A percentile compares a stretch with the other conserved stretches of the same genome.
phyloP scores from a whole-genome alignment of 192 early-diverging fungal species.

The Umbelopsis isabellina region DNA sequence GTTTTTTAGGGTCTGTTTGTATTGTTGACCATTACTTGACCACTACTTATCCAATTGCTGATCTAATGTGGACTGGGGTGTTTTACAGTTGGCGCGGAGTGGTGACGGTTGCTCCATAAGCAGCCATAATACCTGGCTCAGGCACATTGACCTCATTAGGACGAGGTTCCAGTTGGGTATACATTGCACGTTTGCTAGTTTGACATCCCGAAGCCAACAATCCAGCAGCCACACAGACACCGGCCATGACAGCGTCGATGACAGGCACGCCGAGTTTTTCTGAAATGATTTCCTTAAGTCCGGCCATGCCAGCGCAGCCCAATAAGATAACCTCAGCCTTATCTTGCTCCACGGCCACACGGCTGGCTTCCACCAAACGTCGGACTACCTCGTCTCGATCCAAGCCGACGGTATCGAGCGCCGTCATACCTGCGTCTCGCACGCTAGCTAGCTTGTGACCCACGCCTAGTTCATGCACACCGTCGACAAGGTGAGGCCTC shows the following conservation, averaged over 20 bases:
- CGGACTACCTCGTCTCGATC: conserved; percentile 5
- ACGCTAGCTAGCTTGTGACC: conserved; percentile 22
- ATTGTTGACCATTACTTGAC: not conserved
- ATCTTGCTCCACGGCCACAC: conserved; percentile 20
- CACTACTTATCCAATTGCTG: no score
- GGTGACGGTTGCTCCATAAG: conserved; percentile 4
- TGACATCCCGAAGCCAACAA: not conserved
- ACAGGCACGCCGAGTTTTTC: conserved; percentile 25
- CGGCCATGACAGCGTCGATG: conserved; percentile 25
- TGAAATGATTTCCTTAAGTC: conserved; percentile 8
- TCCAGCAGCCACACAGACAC: conserved; percentile 3
- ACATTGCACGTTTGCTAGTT: conserved; percentile 25
- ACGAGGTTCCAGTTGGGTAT: conserved; percentile 21
- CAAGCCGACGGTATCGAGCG: conserved; percentile 25
- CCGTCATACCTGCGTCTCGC: conserved; percentile 25
- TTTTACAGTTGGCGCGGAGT: no score
- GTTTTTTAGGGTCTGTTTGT: no score
- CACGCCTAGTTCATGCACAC: conserved; percentile 12
- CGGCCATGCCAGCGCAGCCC: conserved; percentile 28
- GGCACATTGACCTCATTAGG: conserved; percentile 26
- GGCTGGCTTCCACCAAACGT: conserved; percentile 7
- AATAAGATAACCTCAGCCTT: conserved; percentile 24
- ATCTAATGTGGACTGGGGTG: no score
- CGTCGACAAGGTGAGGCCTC: conserved; percentile 23
- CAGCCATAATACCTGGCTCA: conserved; percentile 22